phyloP scores from a whole-genome alignment of 495 filamentous ascomycete species.

The Trichocladium antarcticum region DNA sequence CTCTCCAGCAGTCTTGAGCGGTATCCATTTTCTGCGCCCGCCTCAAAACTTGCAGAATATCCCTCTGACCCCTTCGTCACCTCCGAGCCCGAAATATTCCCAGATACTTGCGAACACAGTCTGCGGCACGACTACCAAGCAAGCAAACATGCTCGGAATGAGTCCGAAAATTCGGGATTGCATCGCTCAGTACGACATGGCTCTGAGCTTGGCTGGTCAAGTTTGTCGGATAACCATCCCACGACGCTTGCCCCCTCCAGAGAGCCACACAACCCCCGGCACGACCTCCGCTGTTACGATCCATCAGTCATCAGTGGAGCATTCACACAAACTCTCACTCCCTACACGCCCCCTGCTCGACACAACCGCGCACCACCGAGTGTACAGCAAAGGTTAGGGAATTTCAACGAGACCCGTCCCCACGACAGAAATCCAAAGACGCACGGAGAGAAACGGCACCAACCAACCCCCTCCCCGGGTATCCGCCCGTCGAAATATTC shows the following conservation, averaged over 20 bases:
- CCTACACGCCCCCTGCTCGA: not conserved
- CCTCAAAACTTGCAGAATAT: not conserved
- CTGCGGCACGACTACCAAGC: not conserved
- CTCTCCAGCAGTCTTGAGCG: not conserved
- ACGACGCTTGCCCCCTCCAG: not conserved
- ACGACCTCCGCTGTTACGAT: not conserved
- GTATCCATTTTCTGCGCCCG: not conserved
- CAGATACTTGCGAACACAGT: too few species aligned
- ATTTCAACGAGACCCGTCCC: not conserved
- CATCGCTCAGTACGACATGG: too few species aligned
- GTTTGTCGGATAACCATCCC: too few species aligned
- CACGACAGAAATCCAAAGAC: not conserved
- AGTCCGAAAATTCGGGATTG: not conserved
- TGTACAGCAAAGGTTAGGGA: not conserved
- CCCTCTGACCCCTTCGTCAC: not conserved
- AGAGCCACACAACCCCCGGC: not conserved
- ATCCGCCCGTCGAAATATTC: not conserved
- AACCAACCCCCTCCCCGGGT: not conserved
- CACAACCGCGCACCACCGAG: too few species aligned
- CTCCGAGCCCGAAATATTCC: not conserved
- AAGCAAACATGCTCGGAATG: not conserved
- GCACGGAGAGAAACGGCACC: not conserved
- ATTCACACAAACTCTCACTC: not conserved
- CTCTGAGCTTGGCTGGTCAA: too few species aligned
- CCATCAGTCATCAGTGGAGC: not conserved